A percentile compares a stretch with the other conserved stretches of the same genome.
Conservation (phyloP, 148 eudicot species). For the Nyssa sinensis region DNA sequence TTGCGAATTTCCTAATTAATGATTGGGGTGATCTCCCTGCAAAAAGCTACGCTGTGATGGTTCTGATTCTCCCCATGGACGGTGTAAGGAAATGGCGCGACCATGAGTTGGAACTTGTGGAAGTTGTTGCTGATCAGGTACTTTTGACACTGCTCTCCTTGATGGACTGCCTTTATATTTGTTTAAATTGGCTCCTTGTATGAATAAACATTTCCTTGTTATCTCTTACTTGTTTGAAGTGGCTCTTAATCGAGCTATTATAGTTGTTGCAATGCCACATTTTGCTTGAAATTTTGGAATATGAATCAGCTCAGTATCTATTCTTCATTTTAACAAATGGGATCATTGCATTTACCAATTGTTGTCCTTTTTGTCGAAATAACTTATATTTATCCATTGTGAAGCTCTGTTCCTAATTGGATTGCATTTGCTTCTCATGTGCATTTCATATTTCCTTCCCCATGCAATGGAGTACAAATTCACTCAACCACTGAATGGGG, state of each 20-base stretch:
- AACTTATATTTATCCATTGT: neutral
- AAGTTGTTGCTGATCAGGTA: constrained; percentile 95
- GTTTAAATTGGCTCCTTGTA: neutral
- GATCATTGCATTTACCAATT: no score
- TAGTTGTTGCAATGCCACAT: neutral
- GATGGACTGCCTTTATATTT: constrained; percentile 1
- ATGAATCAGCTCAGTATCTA: neutral
- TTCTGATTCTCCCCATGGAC: constrained; percentile 66
- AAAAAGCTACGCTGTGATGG: constrained; percentile 83
- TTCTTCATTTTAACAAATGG: neutral
- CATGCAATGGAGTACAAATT: neutral
- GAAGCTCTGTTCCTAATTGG: neutral
- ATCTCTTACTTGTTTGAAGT: neutral
- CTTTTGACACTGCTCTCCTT: constrained; percentile 5
- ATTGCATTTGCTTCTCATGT: neutral
- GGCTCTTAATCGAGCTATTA: neutral
- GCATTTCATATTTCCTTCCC: constrained; percentile 8
- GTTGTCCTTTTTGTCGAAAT: neutral
- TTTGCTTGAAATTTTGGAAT: neutral
- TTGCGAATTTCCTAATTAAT: constrained; percentile 69
- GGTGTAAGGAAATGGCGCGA: constrained; percentile 75
- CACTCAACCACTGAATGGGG: neutral
- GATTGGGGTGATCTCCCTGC: constrained; percentile 72
- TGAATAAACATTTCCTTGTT: neutral
- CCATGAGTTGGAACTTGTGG: constrained; percentile 86